Evolutionary conservation across 805 yeast species (phyloP).

Genomic region (Candida namnaoensis): DNA sequence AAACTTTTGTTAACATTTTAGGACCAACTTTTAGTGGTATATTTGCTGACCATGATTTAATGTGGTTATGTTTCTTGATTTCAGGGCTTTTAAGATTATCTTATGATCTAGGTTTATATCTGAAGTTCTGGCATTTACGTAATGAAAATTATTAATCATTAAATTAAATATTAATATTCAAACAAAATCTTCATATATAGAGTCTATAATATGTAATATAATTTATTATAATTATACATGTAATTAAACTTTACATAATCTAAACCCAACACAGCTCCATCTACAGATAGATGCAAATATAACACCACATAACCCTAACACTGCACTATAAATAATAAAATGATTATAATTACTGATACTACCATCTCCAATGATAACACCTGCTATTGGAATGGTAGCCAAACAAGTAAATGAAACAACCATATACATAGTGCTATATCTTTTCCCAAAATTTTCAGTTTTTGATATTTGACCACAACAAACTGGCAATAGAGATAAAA

Average conservation of each 20-base stretch:
- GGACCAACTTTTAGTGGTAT: conserved; percentile 36
- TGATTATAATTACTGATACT: conserved; percentile 23
- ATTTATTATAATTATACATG: too few relatives aligned
- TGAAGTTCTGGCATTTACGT: conserved; percentile 17
- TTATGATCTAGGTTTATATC: conserved; percentile 31
- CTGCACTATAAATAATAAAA: conserved; percentile 33
- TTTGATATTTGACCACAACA: conserved; percentile 48
- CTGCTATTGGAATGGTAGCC: conserved; percentile 37
- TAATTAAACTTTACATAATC: conserved; percentile 18
- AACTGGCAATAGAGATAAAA: conserved; percentile 44
- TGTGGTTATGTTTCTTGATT: conserved; percentile 33
- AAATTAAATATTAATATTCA: too few relatives aligned
- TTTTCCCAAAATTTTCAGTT: conserved; percentile 38
- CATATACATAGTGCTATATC: conserved; percentile 45
- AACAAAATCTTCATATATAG: too few relatives aligned
- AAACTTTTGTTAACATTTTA: conserved; percentile 30
- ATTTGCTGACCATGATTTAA: conserved; percentile 24
- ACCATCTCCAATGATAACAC: conserved; percentile 29
- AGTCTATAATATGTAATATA: too few relatives aligned
- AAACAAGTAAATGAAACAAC: conserved; percentile 42
- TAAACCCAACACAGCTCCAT: conserved; percentile 30
- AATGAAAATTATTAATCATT: background rate
- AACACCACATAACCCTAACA: conserved; percentile 25
- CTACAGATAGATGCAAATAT: conserved; percentile 28
- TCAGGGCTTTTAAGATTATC: conserved; percentile 30